Evolutionary conservation across 768 basidiomycete genomes (phyloP).

Genomic region (Gymnopilus dilepis): DNA sequence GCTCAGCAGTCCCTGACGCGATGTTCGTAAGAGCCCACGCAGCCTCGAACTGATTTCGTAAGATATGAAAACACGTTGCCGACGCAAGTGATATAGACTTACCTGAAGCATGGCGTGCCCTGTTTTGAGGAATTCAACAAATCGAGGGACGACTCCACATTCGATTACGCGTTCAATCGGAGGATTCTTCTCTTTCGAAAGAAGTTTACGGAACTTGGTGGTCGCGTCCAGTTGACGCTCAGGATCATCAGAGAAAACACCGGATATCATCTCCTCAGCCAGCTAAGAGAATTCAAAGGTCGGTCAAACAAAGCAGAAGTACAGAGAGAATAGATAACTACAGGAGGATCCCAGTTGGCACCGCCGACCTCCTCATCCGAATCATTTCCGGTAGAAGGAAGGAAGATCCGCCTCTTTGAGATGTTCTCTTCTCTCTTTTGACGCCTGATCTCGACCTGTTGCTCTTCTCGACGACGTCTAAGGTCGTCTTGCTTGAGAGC

Average conservation of each 20-base stretch:
- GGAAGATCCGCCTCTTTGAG: conserved; percentile 94
- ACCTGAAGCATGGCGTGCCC: conserved; percentile 89
- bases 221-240: conserved; percentile 96
- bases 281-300: conserved; percentile 49
- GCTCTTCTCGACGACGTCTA: conserved; percentile 95
- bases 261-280: conserved; percentile 90
- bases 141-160: conserved; percentile 95
- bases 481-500: conserved; percentile 91
- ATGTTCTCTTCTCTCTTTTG: conserved; percentile 99
- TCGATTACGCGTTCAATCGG: conserved; percentile 99
- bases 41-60: conserved; percentile 79
- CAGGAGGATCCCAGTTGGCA: conserved; percentile 80
- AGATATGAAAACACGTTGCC: conserved; percentile 6
- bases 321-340: conserved; percentile 41
- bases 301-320: conserved; percentile 17
- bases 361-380: conserved; percentile 89
- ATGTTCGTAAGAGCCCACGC: conserved; percentile 99
- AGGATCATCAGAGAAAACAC: conserved; percentile 90
- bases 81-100: conserved; percentile 24
- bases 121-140: conserved; percentile 89
- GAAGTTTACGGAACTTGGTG: conserved; percentile 96
- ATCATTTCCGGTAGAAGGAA: conserved; percentile 73
- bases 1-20: conserved; percentile 96
- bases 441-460: conserved; percentile 98
- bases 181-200: conserved; percentile 99